Conservation (phyloP, 768 basidiomycete genomes). For the Rhodotorula paludigena region DNA sequence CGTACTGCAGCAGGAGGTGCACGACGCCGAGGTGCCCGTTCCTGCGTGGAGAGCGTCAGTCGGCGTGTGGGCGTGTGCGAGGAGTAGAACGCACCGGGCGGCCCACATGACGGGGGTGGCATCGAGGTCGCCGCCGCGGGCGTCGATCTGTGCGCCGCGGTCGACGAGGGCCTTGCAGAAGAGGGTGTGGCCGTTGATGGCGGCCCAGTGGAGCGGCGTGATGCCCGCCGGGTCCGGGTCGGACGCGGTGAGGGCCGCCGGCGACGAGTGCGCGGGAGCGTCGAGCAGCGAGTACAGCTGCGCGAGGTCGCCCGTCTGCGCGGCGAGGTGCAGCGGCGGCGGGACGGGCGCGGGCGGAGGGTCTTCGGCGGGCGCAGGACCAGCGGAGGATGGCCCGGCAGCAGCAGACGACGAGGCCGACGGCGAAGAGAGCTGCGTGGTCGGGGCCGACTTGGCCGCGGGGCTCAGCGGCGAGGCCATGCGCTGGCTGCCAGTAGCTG, state of each 20-base stretch:
- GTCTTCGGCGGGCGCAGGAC: too few relatives aligned
- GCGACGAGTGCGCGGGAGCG: conserved; percentile 62
- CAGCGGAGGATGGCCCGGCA: too few relatives aligned
- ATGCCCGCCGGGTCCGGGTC: conserved; percentile 82
- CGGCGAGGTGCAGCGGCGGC: conserved; percentile 51
- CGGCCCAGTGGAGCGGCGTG: conserved; percentile 95
- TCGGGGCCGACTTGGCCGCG: too few relatives aligned
- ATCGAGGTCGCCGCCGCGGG: conserved; percentile 83
- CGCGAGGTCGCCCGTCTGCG: conserved; percentile 76
- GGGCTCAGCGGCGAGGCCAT: too few relatives aligned
- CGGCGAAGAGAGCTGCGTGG: too few relatives aligned
- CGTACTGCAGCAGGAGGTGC: conserved; percentile 80
- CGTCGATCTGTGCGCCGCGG: conserved; percentile 90
- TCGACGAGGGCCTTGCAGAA: conserved; percentile 82
- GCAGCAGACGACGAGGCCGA: too few relatives aligned
- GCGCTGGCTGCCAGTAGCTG: too few relatives aligned
- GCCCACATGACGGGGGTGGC: conserved; percentile 99
- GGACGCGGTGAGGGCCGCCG: background rate
- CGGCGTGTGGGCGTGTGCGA: too few relatives aligned
- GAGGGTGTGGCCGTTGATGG: conserved; percentile 89
- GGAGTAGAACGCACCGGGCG: conserved; percentile 61
- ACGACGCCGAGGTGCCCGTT: conserved; percentile 95
- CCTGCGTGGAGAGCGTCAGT: conserved; percentile 44
- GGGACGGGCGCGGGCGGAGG: too few relatives aligned
- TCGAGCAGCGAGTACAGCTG: conserved; percentile 62